Evolutionary conservation across 257 asterid genomes (phyloP).

Genomic region (Orobanche coerulescens): DNA sequence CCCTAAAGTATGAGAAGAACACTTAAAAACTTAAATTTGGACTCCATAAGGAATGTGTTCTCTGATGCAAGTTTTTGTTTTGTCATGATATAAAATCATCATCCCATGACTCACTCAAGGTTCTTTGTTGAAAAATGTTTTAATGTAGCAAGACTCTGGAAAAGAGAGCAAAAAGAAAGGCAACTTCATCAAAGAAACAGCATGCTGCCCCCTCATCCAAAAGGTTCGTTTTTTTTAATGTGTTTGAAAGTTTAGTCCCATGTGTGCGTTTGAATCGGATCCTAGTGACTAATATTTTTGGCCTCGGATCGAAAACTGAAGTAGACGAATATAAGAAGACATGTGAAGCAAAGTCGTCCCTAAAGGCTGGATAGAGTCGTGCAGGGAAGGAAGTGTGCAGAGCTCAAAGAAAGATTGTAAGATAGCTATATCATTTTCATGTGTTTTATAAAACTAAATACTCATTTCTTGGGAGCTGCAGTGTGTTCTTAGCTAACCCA

Average conservation of each 20-base stretch:
- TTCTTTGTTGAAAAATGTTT: background rate
- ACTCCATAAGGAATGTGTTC: too few species aligned
- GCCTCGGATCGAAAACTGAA: slow-evolving; percentile 21
- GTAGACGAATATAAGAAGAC: background rate
- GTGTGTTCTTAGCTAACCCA: too few species aligned
- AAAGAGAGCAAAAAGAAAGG: slow-evolving; percentile 23
- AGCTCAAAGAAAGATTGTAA: background rate
- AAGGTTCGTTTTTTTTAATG: slow-evolving; percentile 20
- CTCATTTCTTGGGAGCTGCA: background rate
- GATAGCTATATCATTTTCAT: background rate
- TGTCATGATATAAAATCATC: background rate
- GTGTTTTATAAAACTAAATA: too few species aligned
- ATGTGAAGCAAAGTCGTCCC: background rate
- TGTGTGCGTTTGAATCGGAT: background rate
- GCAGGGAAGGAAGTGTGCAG: background rate
- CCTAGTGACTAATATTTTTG: background rate
- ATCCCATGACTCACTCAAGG: background rate
- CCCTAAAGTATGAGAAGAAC: too few species aligned
- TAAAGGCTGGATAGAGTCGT: background rate
- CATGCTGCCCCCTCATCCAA: slow-evolving; percentile 17
- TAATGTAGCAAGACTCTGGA: slow-evolving; percentile 20
- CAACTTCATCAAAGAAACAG: slow-evolving; percentile 16
- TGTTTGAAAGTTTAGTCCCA: background rate
- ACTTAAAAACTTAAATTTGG: too few species aligned
- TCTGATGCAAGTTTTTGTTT: background rate